A percentile compares a stretch with the other conserved stretches of the same genome.
phyloP scores from a whole-genome alignment of 108 stramenopile species.

The Cyclotella kingstonii region DNA sequence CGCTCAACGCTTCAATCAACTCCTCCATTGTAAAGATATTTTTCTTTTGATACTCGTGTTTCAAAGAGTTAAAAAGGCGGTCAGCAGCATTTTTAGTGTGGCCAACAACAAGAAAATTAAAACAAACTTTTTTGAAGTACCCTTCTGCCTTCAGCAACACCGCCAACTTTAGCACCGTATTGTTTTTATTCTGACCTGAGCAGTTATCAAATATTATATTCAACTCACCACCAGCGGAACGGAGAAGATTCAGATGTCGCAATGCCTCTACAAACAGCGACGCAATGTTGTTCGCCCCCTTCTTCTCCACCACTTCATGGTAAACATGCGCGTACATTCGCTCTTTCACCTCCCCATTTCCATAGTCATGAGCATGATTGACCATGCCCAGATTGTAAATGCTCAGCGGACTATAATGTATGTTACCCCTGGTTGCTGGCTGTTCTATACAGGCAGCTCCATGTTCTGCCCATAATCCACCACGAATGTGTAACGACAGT shows the following conservation, averaged over 20 bases:
- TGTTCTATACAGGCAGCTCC: too few species aligned
- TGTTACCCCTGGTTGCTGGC: too few species aligned
- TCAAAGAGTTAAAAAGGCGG: neutral
- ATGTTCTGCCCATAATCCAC: too few species aligned
- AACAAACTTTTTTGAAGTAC: too few species aligned
- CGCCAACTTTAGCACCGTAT: slow-evolving; percentile 9
- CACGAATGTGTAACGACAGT: too few species aligned
- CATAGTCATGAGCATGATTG: neutral
- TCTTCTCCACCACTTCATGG: slow-evolving; percentile 8
- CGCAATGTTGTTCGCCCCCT: slow-evolving; percentile 14
- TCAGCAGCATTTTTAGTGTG: too few species aligned
- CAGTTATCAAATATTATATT: slow-evolving; percentile 17
- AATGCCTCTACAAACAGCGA: slow-evolving; percentile 7
- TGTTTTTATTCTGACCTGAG: slow-evolving; percentile 33
- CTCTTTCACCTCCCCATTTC: neutral
- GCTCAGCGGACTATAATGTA: slow-evolving; percentile 14
- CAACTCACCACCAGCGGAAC: too few species aligned
- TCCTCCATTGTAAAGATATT: neutral
- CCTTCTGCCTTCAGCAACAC: neutral
- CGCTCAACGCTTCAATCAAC: neutral
- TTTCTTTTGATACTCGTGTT: neutral
- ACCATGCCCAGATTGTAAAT: slow-evolving; percentile 13
- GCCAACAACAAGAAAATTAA: too few species aligned
- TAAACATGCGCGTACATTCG: too few species aligned
- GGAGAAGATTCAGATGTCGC: neutral